Conservation (phyloP, 495 filamentous ascomycete genomes). For the Xylaria scruposa region DNA sequence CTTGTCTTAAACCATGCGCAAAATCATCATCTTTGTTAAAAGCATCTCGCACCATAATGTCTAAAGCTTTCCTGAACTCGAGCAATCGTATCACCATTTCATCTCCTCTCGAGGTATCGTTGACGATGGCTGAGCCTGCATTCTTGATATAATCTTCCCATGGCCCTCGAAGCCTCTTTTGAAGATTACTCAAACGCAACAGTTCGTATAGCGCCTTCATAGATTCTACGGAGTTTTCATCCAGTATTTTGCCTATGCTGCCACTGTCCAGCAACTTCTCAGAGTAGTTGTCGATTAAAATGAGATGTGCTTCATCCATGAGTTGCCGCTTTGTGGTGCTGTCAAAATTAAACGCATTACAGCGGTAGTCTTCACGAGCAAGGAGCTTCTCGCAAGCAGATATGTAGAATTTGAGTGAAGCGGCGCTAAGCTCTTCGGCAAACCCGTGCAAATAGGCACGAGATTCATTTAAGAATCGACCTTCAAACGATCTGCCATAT, state of each 20-base stretch:
- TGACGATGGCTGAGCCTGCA: slow-evolving; percentile 79
- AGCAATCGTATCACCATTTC: slow-evolving; percentile 90
- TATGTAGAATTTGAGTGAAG: slow-evolving; percentile 73
- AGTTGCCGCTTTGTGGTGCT: slow-evolving; percentile 79
- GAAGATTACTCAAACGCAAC: slow-evolving; percentile 68
- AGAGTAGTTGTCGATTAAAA: slow-evolving; percentile 68
- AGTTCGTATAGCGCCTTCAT: slow-evolving; percentile 80
- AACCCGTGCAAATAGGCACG: slow-evolving; percentile 67
- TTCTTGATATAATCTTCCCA: slow-evolving; percentile 81
- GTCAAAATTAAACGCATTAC: slow-evolving; percentile 80
- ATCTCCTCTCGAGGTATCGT: slow-evolving; percentile 74
- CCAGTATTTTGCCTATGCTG: slow-evolving; percentile 71
- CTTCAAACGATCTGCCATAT: slow-evolving; percentile 82
- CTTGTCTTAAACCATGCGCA: slow-evolving; percentile 76
- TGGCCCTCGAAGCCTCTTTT: slow-evolving; percentile 67
- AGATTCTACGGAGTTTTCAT: slow-evolving; percentile 66
- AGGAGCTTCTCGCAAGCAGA: slow-evolving; percentile 69
- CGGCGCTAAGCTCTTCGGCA: slow-evolving; percentile 64
- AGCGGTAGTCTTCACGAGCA: slow-evolving; percentile 71
- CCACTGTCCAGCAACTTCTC: slow-evolving; percentile 64
- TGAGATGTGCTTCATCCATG: slow-evolving; percentile 70
- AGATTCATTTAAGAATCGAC: slow-evolving; percentile 70
- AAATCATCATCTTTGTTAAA: slow-evolving; percentile 79
- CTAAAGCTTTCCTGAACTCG: slow-evolving; percentile 79
- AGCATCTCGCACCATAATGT: slow-evolving; percentile 71